A percentile compares a stretch with the other conserved stretches of the same genome.
Evolutionary conservation across 805 yeast genomes (phyloP).

Genomic region (Candida vartiovaarae): DNA sequence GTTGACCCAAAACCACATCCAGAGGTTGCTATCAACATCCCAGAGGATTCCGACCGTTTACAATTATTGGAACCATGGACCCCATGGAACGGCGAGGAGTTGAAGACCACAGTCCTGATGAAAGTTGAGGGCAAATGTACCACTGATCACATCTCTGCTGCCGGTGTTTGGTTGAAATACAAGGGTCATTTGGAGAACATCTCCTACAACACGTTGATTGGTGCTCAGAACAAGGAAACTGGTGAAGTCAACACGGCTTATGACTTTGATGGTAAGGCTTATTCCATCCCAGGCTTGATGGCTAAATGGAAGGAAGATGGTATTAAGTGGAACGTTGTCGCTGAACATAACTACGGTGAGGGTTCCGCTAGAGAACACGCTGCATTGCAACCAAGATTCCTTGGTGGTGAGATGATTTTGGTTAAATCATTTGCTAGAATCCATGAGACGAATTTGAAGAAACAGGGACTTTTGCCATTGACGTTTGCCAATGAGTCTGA

Average conservation of each 20-base stretch:
- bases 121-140: slow-evolving; percentile 98
- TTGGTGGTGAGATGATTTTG: slow-evolving; percentile 83
- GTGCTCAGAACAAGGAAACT: slow-evolving; percentile 95
- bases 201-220: slow-evolving; percentile 89
- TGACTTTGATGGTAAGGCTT: slow-evolving; percentile 73
- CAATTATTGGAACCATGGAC: slow-evolving; percentile 85
- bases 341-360: slow-evolving; percentile 98
- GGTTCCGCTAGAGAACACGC: slow-evolving; percentile 99
- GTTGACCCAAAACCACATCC: slow-evolving; percentile 59
- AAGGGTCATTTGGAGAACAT: slow-evolving; percentile 97
- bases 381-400: slow-evolving; percentile 88
- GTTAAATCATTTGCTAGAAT: slow-evolving; percentile 97
- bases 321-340: slow-evolving; percentile 91
- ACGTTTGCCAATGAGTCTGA: slow-evolving; percentile 88
- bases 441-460: slow-evolving; percentile 95
- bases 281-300: slow-evolving; percentile 93
- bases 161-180: slow-evolving; percentile 98
- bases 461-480: slow-evolving; percentile 95
- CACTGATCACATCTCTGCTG: slow-evolving; percentile 97
- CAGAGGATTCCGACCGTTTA: slow-evolving; percentile 85
- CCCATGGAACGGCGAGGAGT: slow-evolving; percentile 82
- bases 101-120: slow-evolving; percentile 65
- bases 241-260: slow-evolving; percentile 90
- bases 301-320: slow-evolving; percentile 84
- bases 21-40: slow-evolving; percentile 55